Evolutionary conservation across 371 early-diverging fungal species (phyloP), one percentile per base, ranked within the genome.

Genomic region (Haplosporangium sp.): DNA sequence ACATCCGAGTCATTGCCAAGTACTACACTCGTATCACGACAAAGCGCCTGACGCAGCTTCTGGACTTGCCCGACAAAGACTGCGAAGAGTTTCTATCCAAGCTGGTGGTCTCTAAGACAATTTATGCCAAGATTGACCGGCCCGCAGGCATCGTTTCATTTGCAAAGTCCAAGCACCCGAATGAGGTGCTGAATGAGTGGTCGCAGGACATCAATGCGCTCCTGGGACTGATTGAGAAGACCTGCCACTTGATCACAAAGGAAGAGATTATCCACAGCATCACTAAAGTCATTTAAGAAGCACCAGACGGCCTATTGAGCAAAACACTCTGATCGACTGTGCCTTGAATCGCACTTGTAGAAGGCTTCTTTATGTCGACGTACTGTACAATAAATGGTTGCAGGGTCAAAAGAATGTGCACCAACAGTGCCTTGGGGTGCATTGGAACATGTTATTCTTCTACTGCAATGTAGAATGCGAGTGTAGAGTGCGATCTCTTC

Each of bases 201-300:
- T 92, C 95, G 18, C 87, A 83, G 73, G 94, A 95, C 74, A 93
- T 99, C 67, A 92, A 95, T 71, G 85, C 87, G 4, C 84, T 99
- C 55, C 85, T 99, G 69, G 89, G 91, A 11, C 83, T 98, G 80
- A 93, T 99, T 52, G 97, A 95, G 70, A 96, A 96, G 87, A 98
- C 98, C 18, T 93, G 93, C 63, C 98, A 98, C 84, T 84, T 97
- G 82, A 98, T 99, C 69, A 91, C 95, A 48, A 99, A 99, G 87
- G 99, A 99, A 83, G 93, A 94, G 87, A 93, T 94, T 87, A 91
- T 95, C 37, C 91, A 93, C 82, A 90, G 89, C 61, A 90, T 92
- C 64, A 89, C 90, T 46, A 90, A 90, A 69, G 87, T 86, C 40
- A 89, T 88, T 81, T 91, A 85, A 71, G 16, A 0, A 20, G 16